phyloP scores from a whole-genome alignment of 805 yeast species.

The Nakazawaea ishiwadae region DNA sequence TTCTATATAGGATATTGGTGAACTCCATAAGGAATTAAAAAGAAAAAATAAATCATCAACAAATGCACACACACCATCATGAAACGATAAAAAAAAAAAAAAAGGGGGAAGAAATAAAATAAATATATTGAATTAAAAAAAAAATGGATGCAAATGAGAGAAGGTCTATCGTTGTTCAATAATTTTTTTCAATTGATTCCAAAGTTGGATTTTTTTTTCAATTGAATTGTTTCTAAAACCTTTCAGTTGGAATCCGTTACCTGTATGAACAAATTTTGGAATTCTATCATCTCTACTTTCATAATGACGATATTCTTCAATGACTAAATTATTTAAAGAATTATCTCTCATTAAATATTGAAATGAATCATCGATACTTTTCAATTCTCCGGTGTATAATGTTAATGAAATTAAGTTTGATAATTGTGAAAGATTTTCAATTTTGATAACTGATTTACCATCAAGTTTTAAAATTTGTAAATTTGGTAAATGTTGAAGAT shows the following conservation, averaged over 20 bases:
- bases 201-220: background rate
- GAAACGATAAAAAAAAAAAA: no score
- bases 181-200: slow-evolving; percentile 1
- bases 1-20: no score
- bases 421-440: slow-evolving; percentile 7
- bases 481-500: slow-evolving; percentile 5
- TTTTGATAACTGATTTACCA: background rate
- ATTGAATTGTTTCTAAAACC: background rate
- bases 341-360: slow-evolving; percentile 6
- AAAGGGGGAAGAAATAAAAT: no score
- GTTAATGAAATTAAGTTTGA: background rate
- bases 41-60: no score
- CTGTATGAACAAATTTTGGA: background rate
- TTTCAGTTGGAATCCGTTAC: background rate
- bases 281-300: background rate
- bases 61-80: no score
- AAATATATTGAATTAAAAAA: background rate
- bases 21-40: no score
- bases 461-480: background rate
- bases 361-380: slow-evolving; percentile 2
- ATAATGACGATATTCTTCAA: background rate
- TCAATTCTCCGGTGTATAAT: background rate
- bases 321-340: background rate
- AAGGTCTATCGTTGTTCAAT: background rate
- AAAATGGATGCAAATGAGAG: background rate